Evolutionary conservation across 108 stramenopile genomes (phyloP).

Genomic region (Cyclotella cryptica): DNA sequence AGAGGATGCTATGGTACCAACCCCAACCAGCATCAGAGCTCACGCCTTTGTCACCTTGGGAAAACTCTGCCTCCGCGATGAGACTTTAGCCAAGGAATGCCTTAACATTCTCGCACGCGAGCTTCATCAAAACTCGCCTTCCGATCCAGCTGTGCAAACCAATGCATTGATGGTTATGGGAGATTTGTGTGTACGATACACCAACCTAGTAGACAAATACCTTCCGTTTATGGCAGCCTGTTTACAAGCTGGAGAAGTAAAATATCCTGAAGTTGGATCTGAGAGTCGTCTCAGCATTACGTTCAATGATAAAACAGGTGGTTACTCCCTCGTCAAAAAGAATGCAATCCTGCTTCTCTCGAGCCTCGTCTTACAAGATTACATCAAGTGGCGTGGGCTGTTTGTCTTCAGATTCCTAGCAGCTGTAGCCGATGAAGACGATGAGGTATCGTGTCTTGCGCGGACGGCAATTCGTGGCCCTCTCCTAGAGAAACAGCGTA

Average conservation of each 20-base stretch:
- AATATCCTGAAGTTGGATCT: slow-evolving; percentile 21
- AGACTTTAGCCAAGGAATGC: slow-evolving; percentile 76
- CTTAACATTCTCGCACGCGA: slow-evolving; percentile 90
- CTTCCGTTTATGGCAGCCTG: slow-evolving; percentile 91
- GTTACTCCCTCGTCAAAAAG: slow-evolving; percentile 74
- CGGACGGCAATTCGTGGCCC: slow-evolving; percentile 79
- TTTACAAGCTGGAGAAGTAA: slow-evolving; percentile 76
- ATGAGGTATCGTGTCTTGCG: slow-evolving; percentile 79
- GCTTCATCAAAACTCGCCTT: slow-evolving; percentile 66
- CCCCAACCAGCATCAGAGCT: slow-evolving; percentile 65
- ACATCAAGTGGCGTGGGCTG: slow-evolving; percentile 95
- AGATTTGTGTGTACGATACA: slow-evolving; percentile 92
- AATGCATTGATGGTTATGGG: slow-evolving; percentile 93
- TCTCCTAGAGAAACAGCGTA: slow-evolving; percentile 75
- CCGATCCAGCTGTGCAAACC: slow-evolving; percentile 73
- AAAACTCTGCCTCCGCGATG: slow-evolving; percentile 93
- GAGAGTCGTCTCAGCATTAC: slow-evolving; percentile 35
- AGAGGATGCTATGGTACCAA: slow-evolving; percentile 31
- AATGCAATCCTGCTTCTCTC: slow-evolving; percentile 90
- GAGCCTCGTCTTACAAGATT: slow-evolving; percentile 92
- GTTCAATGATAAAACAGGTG: slow-evolving; percentile 6
- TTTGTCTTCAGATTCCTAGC: slow-evolving; percentile 91
- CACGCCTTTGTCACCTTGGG: slow-evolving; percentile 88
- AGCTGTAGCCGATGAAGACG: slow-evolving; percentile 89
- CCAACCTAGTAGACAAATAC: slow-evolving; percentile 92